Evolutionary conservation across 768 basidiomycete genomes (phyloP), one percentile per base, ranked within the genome.

Genomic region (Scleroderma citrinum): DNA sequence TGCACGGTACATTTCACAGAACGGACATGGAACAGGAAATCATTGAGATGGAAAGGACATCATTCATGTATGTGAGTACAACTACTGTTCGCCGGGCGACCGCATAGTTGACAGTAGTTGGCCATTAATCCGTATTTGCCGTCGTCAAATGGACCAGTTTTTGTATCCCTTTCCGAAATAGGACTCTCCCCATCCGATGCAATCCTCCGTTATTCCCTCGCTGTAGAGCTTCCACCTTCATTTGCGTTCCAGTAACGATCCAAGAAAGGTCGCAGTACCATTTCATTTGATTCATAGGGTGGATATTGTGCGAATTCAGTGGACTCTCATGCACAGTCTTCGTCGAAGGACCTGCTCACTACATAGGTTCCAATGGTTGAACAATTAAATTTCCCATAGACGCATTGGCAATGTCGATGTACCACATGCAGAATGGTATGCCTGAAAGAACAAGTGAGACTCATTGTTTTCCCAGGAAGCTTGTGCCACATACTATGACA

Each of bases 1-100:
- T 59, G 80, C 82, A 35, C 76, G 76, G 19, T 60, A 73, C 52
- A 53, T 76, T 62, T 62, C 64, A 66, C 51, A 54, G 52, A 53
- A 61, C 41, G 47, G 58, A 40, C n/a, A 63, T 58, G 52, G 54
- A 55, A 36, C 53, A 52, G 48, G n/a, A 38, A 31, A 36, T 23
- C 24, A 45, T n/a, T 34, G 42, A 29, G 14, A 31, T 19, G 21
- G 16, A 39, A 40, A n/a, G n/a, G n/a, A n/a, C n/a, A n/a, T n/a
- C n/a, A n/a, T 29, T 8, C 14, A 17, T 17, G 34, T 34, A 14
- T 39, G 26, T 29, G 26, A 8, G 26, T 29, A 29, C 26, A 29
- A 29, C 8, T 29, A 4, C 26, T 39, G 3, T 39, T 21, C 20
- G 23, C n/a, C 10, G 6, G 20, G 38, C 20, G 38, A 10, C 19